phyloP scores from a whole-genome alignment of 1,139 yeast genomes.

The Candida neerlandica region DNA sequence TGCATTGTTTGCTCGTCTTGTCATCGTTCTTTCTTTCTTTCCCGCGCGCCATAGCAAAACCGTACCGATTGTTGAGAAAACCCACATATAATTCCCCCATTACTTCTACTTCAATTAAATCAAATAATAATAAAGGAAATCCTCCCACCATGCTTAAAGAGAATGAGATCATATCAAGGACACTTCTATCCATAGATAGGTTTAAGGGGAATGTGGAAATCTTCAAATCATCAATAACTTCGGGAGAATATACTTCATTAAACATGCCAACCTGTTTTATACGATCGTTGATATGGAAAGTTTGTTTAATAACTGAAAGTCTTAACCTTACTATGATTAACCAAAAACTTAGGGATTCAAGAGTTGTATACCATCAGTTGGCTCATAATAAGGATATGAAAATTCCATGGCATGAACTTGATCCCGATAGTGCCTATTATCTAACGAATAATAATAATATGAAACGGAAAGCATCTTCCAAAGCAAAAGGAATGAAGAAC shows the following conservation, averaged over 20 bases:
- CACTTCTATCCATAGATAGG: conserved; percentile 40
- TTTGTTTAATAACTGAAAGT: conserved; percentile 39
- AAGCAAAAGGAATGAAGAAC: conserved; percentile 12
- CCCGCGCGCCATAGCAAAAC: background rate
- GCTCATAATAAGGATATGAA: conserved; percentile 33
- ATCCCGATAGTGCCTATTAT: conserved; percentile 33
- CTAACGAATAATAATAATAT: conserved; percentile 20
- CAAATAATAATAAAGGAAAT: background rate
- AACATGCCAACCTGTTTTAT: conserved; percentile 25
- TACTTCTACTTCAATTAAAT: background rate
- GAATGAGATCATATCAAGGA: conserved; percentile 41
- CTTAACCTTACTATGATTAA: conserved; percentile 29
- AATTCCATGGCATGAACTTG: conserved; percentile 44
- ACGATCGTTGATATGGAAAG: conserved; percentile 44
- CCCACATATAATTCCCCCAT: too few relatives aligned
- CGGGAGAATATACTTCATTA: conserved; percentile 33
- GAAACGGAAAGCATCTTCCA: conserved; percentile 11
- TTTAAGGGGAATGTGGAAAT: conserved; percentile 35
- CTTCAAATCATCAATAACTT: conserved; percentile 36
- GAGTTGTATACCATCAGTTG: conserved; percentile 43
- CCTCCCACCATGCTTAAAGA: conserved; percentile 27
- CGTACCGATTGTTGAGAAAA: too few relatives aligned
- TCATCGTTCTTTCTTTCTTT: conserved; percentile 2
- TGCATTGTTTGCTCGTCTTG: background rate
- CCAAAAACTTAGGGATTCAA: conserved; percentile 30